Conservation (phyloP, 495 filamentous ascomycete genomes). For the Penicillium fimorum region DNA sequence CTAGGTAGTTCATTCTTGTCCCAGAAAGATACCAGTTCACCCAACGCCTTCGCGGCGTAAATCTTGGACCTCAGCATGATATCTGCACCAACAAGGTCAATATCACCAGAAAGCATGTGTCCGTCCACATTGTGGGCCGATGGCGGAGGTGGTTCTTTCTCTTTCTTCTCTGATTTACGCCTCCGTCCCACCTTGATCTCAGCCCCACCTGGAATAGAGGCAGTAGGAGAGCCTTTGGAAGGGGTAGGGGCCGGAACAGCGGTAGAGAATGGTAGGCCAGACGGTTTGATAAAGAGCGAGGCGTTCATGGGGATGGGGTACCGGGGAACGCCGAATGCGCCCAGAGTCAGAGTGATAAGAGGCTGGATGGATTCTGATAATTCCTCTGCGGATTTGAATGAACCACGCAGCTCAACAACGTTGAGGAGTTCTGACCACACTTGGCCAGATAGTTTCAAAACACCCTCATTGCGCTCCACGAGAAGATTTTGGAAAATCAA, state of each 20-base stretch:
- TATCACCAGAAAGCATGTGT: conserved; percentile 95
- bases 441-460: conserved; percentile 75
- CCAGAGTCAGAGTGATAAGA: conserved; percentile 74
- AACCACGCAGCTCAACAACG: conserved; percentile 57
- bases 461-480: conserved; percentile 82
- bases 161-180: conserved; percentile 78
- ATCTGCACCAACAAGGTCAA: conserved; percentile 89
- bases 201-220: conserved; percentile 14
- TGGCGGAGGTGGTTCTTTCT: conserved; percentile 66
- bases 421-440: conserved; percentile 80
- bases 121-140: conserved; percentile 92
- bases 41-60: conserved; percentile 79
- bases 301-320: conserved; percentile 89
- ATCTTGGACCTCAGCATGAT: conserved; percentile 85
- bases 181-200: conserved; percentile 61
- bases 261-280: conserved; percentile 75
- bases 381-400: conserved; percentile 64
- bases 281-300: conserved; percentile 86
- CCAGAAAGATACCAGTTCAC: conserved; percentile 49
- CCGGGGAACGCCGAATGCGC: conserved; percentile 86
- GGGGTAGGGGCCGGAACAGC: conserved; percentile 44
- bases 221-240: conserved; percentile 60
- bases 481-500: conserved; percentile 92
- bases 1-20: conserved; percentile 43
- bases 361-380: conserved; percentile 62